Evolutionary conservation across 2,329 filamentous ascomycete genomes (phyloP).

Genomic region (Orbilia ellipsospora): DNA sequence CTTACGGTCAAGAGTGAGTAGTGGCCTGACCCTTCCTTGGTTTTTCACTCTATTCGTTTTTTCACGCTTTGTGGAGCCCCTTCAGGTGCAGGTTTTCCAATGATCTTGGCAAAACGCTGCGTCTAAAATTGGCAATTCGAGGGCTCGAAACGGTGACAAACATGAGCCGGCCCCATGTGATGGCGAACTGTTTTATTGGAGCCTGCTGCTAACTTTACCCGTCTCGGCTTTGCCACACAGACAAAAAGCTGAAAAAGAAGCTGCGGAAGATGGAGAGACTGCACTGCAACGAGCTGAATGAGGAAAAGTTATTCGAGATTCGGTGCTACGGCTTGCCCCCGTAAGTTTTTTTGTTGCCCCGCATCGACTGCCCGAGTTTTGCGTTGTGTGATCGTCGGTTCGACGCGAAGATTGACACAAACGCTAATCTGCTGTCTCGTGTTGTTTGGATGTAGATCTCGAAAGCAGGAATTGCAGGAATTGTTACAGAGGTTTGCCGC

Average conservation of each 20-base stretch:
- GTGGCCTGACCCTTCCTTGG: slow-evolving; percentile 18
- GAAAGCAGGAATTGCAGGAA: slow-evolving; percentile 80
- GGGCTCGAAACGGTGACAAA: slow-evolving; percentile 31
- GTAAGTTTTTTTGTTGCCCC: slow-evolving; percentile 53
- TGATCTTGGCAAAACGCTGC: slow-evolving; percentile 29
- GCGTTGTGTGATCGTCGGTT: slow-evolving; percentile 12
- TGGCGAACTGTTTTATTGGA: slow-evolving; percentile 14
- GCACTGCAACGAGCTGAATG: slow-evolving; percentile 74
- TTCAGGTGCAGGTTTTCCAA: slow-evolving; percentile 15
- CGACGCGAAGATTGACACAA: background rate
- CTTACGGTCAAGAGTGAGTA: slow-evolving; percentile 80
- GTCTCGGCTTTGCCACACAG: slow-evolving; percentile 39
- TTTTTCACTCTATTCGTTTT: slow-evolving; percentile 12
- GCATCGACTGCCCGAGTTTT: background rate
- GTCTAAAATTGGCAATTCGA: slow-evolving; percentile 32
- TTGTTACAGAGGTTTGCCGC: slow-evolving; percentile 77
- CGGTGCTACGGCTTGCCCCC: slow-evolving; percentile 77
- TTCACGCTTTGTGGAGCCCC: background rate
- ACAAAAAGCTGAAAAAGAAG: slow-evolving; percentile 75
- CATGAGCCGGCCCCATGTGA: slow-evolving; percentile 28
- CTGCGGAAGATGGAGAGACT: slow-evolving; percentile 76
- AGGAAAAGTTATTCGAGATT: slow-evolving; percentile 85
- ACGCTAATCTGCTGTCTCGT: slow-evolving; percentile 24
- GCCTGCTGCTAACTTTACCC: slow-evolving; percentile 25
- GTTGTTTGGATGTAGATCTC: slow-evolving; percentile 65